Evolutionary conservation across 176 grass and related monocot genomes (phyloP), one percentile per base, ranked within the genome.

Genomic region (Hordeum marinum): DNA sequence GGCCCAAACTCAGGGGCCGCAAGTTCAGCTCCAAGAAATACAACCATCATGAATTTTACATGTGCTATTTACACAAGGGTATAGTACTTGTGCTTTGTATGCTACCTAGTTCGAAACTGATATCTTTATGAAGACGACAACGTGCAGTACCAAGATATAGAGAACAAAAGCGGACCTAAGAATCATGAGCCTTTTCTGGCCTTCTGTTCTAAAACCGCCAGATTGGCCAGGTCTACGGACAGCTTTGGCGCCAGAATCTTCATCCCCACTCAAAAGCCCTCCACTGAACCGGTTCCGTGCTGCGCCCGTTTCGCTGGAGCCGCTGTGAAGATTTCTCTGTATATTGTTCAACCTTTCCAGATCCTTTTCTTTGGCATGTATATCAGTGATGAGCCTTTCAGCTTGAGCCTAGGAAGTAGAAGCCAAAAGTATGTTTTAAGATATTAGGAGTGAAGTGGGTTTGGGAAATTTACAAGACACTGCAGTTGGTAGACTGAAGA

Each of bases 61-160:
- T 61, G 27, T 23, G 72, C 24, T 88, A 84, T 73, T 57, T 84
- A 89, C 81, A 75, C 26, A 74, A n/a, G 67, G 74, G 45, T 31
- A 2, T 9, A 58, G 63, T 23, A 14, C 18, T 41, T 70, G 36
- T 11, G 68, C 21, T 36, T 29, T 62, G 62, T 64, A 31, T 0
- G 1, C 70, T 50, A 0, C 25, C 42, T 74, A 74, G 71, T 86
- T 86, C 88, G 69, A 94, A 52, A 94, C 92, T n/a, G 93, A 95
- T 61, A 98, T 89, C 86, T 91, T 98, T 81, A 98, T 75, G 26
- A 98, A 98, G 64, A 98, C 93, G 7, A 98, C 37, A 9, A 98
- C 35, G 71, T 95, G 95, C 59, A 98, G 95, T 71, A 88, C 85
- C 82, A 98, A 89, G 80, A 95, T 88, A 63, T 95, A 98, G 71